phyloP scores from a whole-genome alignment of 805 yeast genomes.

The Cyberlindnera americana region DNA sequence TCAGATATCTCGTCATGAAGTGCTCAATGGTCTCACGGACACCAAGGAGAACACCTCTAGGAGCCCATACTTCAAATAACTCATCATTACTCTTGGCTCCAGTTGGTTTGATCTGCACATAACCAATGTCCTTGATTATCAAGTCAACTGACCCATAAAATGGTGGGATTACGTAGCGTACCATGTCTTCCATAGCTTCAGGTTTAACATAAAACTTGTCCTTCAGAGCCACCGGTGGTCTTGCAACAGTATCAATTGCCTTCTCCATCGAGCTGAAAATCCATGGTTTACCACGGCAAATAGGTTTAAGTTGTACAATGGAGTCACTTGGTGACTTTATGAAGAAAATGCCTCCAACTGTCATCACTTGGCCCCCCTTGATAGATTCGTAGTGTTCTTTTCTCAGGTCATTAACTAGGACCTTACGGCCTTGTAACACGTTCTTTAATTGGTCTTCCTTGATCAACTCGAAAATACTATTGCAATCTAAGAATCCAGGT shows the following conservation, averaged over 20 bases:
- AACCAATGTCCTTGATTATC: constrained; percentile 64
- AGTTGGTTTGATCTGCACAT: constrained; percentile 55
- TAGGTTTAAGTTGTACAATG: constrained; percentile 45
- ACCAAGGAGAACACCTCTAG: constrained; percentile 49
- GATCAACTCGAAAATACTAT: constrained; percentile 28
- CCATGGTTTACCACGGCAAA: constrained; percentile 35
- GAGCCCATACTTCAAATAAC: constrained; percentile 49
- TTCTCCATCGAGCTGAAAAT: constrained; percentile 31
- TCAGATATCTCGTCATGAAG: constrained; percentile 31
- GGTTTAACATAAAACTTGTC: constrained; percentile 28
- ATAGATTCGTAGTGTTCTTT: constrained; percentile 32
- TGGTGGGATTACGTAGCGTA: constrained; percentile 61
- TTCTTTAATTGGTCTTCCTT: constrained; percentile 28
- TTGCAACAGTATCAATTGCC: constrained; percentile 30
- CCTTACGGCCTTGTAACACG: constrained; percentile 32
- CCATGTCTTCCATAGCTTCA: constrained; percentile 31
- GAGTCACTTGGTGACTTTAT: constrained; percentile 50
- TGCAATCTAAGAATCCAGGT: constrained; percentile 35
- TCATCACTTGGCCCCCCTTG: constrained; percentile 42
- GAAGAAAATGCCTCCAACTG: constrained; percentile 61
- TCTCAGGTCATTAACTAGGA: constrained; percentile 29
- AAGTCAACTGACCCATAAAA: constrained; percentile 64
- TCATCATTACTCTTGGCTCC: constrained; percentile 38
- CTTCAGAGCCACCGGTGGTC: constrained; percentile 28
- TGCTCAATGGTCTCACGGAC: constrained; percentile 50